These are phyloP conservation scores for Fusarium circinatum DNA, from an alignment of 2,329 filamentous ascomycete species.

Conservation along the genomic window DNA sequence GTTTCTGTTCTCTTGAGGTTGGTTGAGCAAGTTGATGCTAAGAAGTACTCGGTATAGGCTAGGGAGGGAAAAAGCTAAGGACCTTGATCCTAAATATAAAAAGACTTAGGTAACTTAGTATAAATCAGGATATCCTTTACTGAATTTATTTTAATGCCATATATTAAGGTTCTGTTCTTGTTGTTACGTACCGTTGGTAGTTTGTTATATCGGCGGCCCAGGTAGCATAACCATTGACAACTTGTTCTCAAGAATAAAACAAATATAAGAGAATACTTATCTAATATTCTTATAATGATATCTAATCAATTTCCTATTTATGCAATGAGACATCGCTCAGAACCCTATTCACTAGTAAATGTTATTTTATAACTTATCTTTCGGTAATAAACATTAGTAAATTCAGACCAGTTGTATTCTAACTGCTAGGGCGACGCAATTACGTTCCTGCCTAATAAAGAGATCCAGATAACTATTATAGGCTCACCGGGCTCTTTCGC, in stretches of 20 bases:
- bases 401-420: not conserved
- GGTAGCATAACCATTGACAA: not conserved
- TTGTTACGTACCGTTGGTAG: not conserved
- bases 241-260: not conserved
- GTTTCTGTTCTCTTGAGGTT: conserved; percentile 15
- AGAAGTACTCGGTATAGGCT: not conserved
- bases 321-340: not conserved
- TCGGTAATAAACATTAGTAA: not conserved
- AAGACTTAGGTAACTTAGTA: not conserved
- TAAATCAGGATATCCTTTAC: not conserved
- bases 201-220: conserved; percentile 8
- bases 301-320: not conserved
- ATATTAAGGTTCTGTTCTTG: not conserved
- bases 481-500: not conserved
- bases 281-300: not conserved
- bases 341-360: not conserved
- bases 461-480: no score
- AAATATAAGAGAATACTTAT: not conserved
- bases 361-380: not conserved
- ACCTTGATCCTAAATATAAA: not conserved
- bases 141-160: not conserved
- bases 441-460: not conserved
- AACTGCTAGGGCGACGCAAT: not conserved
- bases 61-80: not conserved
- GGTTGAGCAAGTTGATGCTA: conserved; percentile 9